Base-by-base conservation (phyloP, 1,284 basidiomycete genomes). In the Irpex sp. region DNA sequence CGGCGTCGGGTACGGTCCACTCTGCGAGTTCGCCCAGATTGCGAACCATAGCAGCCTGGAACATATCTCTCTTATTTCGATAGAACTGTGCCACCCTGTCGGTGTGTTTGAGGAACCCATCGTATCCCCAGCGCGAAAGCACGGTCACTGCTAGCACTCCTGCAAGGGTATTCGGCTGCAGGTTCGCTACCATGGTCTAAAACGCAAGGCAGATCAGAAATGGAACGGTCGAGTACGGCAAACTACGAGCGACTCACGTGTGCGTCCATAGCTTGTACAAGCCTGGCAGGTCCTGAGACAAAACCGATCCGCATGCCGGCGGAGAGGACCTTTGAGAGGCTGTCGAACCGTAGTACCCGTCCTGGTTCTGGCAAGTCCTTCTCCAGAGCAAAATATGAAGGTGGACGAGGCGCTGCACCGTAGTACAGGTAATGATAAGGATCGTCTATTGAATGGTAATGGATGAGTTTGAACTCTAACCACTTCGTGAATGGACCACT, bases 1-100 rank as follows among this genome's bases (percentile, higher is more conserved):
- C 95, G 2, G 95, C 92, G 59, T 93, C 89, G 0, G 96, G 96
- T 0, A 83, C 81, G 49, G 79, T 84, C 95, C 95, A 98, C 67
- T 90, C 88, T 4, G 88, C 94, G 21, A 95, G 76, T 1, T 87
- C 92, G 61, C 79, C 80, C 35, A 98, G 82, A 71, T 96, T 83
- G 71, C 83, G 85, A 62, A 83, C 78, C 74, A 95, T 89, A 37
- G 90, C 88, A 1, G 75, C 74, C 72, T 95, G 92, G 73, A 98
- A 97, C 7, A 87, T 78, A 71, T 94, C 88, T 21, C 94, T 81
- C 71, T 94, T 91, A 67, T 80, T 74, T 59, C 84, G 82, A 77
- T 98, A 98, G 75, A 96, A 95, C 4, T 79, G 77, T 3, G 94
- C 86, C 6, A 97, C 89, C 33, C 72, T 77, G 59, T 83, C 78